These are phyloP conservation scores for Erythrophleum fordii DNA, from an alignment of 306 rosid species.

Conservation along the genomic window DNA sequence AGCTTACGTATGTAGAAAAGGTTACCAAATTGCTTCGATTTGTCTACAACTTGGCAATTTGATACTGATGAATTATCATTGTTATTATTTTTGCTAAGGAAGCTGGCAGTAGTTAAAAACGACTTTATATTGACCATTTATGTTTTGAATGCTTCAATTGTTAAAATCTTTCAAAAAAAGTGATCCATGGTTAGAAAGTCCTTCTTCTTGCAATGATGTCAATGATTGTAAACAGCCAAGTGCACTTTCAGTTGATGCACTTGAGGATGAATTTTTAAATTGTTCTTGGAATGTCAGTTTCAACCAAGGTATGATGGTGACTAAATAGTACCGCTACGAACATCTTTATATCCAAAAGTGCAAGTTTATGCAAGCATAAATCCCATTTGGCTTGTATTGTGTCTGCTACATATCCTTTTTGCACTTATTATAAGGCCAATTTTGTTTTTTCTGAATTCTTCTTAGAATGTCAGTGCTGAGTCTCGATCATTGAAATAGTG, in stretches of 20 bases:
- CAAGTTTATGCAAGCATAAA: conserved; percentile 8
- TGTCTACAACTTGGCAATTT: neutral
- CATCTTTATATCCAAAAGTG: neutral
- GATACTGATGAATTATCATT: neutral
- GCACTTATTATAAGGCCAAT: neutral
- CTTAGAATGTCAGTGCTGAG: neutral
- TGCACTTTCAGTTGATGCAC: conserved; percentile 39
- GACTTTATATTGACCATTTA: conserved; percentile 21
- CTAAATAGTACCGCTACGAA: neutral
- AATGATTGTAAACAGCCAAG: conserved; percentile 39
- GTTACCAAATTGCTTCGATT: neutral
- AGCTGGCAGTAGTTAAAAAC: neutral
- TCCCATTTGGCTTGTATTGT: neutral
- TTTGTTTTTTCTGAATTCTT: neutral
- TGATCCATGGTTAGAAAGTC: conserved; percentile 69
- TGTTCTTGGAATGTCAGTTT: conserved; percentile 62
- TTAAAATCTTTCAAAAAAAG: conserved; percentile 57
- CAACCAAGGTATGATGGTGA: conserved; percentile 67
- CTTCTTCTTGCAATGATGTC: conserved; percentile 26
- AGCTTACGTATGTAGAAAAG: neutral
- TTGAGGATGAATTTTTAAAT: conserved; percentile 64
- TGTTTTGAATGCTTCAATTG: conserved; percentile 61
- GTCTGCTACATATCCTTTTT: neutral
- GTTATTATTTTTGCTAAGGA: conserved; percentile 1
- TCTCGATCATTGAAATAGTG: neutral